A percentile compares a stretch with the other conserved stretches of the same genome.
phyloP scores from a whole-genome alignment of 1,139 yeast genomes.

The Suhomyces taliae region DNA sequence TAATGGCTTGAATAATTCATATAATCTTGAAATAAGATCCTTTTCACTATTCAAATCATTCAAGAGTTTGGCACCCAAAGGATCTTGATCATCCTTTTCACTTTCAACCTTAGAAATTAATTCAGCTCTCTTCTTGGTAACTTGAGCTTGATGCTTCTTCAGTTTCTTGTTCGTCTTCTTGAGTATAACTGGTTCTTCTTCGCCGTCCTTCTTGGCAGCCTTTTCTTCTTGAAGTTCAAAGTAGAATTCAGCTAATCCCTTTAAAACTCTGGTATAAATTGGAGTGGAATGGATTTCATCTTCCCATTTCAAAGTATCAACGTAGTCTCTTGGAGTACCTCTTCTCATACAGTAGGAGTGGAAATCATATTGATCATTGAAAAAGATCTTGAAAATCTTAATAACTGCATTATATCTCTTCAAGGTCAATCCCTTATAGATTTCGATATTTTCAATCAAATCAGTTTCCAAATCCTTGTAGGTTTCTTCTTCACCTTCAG shows the following conservation, averaged over 20 bases:
- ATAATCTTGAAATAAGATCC: constrained; percentile 32
- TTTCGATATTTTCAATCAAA: constrained; percentile 35
- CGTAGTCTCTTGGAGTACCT: constrained; percentile 85
- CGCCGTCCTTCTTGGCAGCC: constrained; percentile 9
- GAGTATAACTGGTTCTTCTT: constrained; percentile 20
- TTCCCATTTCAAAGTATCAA: constrained; percentile 79
- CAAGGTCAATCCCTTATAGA: constrained; percentile 68
- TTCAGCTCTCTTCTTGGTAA: constrained; percentile 38
- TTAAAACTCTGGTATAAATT: constrained; percentile 65
- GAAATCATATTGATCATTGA: constrained; percentile 88
- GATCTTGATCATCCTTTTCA: constrained; percentile 48
- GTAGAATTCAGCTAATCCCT: constrained; percentile 63
- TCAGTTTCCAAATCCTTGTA: constrained; percentile 33
- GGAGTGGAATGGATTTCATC: constrained; percentile 70
- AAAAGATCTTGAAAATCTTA: constrained; percentile 68
- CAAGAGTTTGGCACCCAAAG: constrained; percentile 45
- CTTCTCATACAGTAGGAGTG: constrained; percentile 89
- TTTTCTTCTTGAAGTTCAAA: constrained; percentile 43
- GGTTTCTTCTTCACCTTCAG: constrained; percentile 18
- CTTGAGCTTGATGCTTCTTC: constrained; percentile 36
- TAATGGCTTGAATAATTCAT: constrained; percentile 32
- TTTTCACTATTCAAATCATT: constrained; percentile 25
- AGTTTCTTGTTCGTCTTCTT: constrained; percentile 30
- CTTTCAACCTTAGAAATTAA: constrained; percentile 43
- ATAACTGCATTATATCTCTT: constrained; percentile 74